Evolutionary conservation across 2,329 filamentous ascomycete species (phyloP).

Genomic region (Emericellopsis atlantica): DNA sequence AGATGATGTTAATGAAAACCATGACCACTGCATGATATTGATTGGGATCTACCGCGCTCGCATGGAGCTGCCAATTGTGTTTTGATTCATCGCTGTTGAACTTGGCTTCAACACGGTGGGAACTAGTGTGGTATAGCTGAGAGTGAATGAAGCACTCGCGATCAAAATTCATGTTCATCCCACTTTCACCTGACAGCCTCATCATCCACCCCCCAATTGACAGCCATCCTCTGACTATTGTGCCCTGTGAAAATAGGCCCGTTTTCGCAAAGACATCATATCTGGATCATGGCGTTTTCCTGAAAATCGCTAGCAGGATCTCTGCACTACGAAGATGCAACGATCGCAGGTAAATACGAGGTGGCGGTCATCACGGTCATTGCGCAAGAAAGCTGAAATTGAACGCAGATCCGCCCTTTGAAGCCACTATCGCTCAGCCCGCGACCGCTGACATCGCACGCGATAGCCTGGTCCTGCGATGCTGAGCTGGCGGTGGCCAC

Average conservation of each 20-base stretch:
- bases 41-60: neutral
- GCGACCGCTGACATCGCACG: slow-evolving; percentile 28
- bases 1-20: neutral
- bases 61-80: too few relatives aligned
- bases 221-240: too few relatives aligned
- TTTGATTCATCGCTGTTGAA: too few relatives aligned
- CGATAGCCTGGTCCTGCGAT: slow-evolving; percentile 41
- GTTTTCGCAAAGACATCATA: too few relatives aligned
- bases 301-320: too few relatives aligned
- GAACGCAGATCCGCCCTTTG: slow-evolving; percentile 28
- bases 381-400: neutral
- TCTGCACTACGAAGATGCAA: neutral
- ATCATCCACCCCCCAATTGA: too few relatives aligned
- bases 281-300: too few relatives aligned
- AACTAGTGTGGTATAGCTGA: too few relatives aligned
- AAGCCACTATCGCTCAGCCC: slow-evolving; percentile 29
- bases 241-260: too few relatives aligned
- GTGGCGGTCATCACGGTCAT: neutral
- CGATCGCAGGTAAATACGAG: neutral
- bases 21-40: neutral
- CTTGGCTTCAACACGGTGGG: neutral
- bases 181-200: neutral
- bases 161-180: too few relatives aligned
- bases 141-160: too few relatives aligned
- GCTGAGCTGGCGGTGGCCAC: slow-evolving; percentile 42